phyloP scores from a whole-genome alignment of 2,329 filamentous ascomycete species.

The Neonectria sp. region DNA sequence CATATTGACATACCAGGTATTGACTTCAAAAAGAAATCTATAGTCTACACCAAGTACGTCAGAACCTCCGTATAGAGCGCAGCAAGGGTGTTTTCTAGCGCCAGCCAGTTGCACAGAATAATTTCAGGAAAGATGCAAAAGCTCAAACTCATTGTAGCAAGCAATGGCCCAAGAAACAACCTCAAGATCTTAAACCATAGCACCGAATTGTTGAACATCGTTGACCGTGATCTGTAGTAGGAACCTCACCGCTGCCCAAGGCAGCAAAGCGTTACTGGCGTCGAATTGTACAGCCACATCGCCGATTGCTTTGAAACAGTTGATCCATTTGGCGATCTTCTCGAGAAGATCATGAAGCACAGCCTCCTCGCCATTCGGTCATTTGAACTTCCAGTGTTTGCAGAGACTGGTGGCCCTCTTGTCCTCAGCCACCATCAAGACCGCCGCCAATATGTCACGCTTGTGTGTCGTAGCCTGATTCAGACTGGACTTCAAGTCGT shows the following conservation, averaged over 20 bases:
- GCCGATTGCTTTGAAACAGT: not conserved
- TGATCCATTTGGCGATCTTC: not conserved
- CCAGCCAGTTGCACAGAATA: not conserved
- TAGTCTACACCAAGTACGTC: not conserved
- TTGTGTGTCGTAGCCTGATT: not conserved
- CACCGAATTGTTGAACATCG: no score
- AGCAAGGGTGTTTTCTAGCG: not conserved
- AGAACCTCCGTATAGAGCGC: not conserved
- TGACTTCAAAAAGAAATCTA: constrained; percentile 8
- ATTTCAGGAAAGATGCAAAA: not conserved
- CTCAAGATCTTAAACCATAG: no score
- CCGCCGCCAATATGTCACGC: not conserved
- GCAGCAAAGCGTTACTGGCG: not conserved
- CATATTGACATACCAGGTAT: not conserved
- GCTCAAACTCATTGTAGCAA: not conserved
- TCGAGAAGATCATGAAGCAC: not conserved
- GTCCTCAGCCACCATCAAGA: not conserved
- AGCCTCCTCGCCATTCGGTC: not conserved
- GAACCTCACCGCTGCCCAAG: no score
- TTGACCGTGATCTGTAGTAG: no score
- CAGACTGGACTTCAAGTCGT: not conserved
- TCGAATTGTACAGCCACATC: not conserved
- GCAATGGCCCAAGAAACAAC: no score
- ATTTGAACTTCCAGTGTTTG: not conserved
- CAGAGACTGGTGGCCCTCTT: not conserved